Conservation (phyloP, 1,284 basidiomycete species). For the Phylloboletellus chloephorus region DNA sequence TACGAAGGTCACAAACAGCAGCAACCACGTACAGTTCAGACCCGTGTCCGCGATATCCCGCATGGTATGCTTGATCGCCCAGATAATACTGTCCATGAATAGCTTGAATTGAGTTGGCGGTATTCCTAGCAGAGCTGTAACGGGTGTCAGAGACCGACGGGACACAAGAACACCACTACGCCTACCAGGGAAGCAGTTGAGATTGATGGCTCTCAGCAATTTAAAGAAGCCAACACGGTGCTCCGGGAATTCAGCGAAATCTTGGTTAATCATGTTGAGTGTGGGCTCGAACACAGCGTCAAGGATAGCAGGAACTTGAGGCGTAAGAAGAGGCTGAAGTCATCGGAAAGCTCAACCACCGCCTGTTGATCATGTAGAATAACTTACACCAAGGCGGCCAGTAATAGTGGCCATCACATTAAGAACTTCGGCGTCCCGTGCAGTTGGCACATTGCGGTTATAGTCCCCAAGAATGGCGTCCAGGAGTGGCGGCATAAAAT, state of each 20-base stretch:
- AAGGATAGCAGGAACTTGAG: slow-evolving; percentile 93
- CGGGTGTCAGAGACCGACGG: slow-evolving; percentile 3
- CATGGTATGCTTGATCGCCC: slow-evolving; percentile 99
- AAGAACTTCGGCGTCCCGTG: slow-evolving; percentile 95
- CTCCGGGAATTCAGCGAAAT: slow-evolving; percentile 97
- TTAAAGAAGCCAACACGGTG: slow-evolving; percentile 98
- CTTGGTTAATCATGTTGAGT: slow-evolving; percentile 98
- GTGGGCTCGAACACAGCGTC: slow-evolving; percentile 99
- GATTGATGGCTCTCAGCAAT: slow-evolving; percentile 88
- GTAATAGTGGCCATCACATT: slow-evolving; percentile 99
- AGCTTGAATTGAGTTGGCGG: slow-evolving; percentile 95
- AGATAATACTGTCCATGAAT: slow-evolving; percentile 97
- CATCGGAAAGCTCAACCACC: slow-evolving; percentile 11
- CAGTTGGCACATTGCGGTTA: slow-evolving; percentile 88
- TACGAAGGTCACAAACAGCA: slow-evolving; percentile 2
- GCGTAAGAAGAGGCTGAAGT: slow-evolving; percentile 71
- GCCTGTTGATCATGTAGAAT: neutral
- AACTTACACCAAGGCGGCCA: slow-evolving; percentile 73
- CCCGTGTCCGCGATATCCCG: slow-evolving; percentile 97
- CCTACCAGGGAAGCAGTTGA: slow-evolving; percentile 92
- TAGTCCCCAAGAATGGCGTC: slow-evolving; percentile 98
- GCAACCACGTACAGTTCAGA: slow-evolving; percentile 62
- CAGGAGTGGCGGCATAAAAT: slow-evolving; percentile 92
- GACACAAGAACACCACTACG: slow-evolving; percentile 3
- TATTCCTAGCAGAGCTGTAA: slow-evolving; percentile 75